Percentiles rank a stretch among this genome's conserved stretches.
Evolutionary conservation across 306 rosid species (phyloP).

Genomic region (Pterocarpus santalinus): DNA sequence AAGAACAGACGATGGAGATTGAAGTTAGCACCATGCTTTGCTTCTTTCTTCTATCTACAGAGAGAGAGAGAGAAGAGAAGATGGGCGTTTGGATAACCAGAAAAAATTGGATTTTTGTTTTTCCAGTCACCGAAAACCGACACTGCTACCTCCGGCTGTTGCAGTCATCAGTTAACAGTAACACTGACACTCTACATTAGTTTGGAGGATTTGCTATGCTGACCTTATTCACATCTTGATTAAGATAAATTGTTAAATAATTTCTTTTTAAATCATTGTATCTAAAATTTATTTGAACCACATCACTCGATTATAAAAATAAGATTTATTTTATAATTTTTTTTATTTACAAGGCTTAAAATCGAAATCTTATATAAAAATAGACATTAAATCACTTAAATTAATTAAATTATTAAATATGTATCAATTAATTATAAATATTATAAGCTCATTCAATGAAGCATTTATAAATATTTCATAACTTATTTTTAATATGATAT

Average conservation of each 20-base stretch:
- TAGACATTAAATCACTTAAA: no score
- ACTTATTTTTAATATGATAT: no score
- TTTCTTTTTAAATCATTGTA: no score
- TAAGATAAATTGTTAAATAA: neutral
- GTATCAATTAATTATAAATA: no score
- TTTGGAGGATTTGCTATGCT: neutral
- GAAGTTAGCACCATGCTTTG: constrained; percentile 63
- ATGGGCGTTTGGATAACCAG: constrained; percentile 51
- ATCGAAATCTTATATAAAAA: no score
- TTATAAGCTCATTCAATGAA: no score
- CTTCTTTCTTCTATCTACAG: constrained; percentile 28
- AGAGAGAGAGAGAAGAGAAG: neutral
- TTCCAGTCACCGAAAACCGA: constrained; percentile 34
- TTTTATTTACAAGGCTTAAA: no score
- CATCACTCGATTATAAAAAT: no score
- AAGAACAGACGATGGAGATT: constrained; percentile 60
- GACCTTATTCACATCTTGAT: neutral
- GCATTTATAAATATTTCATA: no score
- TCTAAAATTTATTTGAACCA: no score
- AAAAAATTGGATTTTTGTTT: constrained; percentile 36
- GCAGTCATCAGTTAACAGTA: constrained; percentile 14
- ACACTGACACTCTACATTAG: neutral
- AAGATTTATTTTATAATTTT: no score
- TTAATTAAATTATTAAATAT: no score
- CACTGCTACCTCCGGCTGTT: constrained; percentile 9